Evolutionary conservation across 768 basidiomycete genomes (phyloP).

Genomic region (Exsudoporus frostii): DNA sequence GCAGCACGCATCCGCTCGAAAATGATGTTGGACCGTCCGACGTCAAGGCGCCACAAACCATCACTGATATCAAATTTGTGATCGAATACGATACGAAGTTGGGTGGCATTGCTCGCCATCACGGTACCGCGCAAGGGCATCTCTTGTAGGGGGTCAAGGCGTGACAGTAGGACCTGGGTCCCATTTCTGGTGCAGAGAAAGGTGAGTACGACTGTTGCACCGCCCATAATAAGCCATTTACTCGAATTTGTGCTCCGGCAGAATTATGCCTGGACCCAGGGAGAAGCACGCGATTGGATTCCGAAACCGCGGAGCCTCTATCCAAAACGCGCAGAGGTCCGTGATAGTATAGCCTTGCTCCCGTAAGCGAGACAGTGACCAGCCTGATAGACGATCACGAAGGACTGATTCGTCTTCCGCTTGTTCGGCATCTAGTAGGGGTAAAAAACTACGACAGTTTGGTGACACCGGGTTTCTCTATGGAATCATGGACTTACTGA

Average conservation of each 20-base stretch:
- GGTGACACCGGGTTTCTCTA: neutral
- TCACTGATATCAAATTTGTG: slow-evolving; percentile 43
- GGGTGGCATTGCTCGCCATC: slow-evolving; percentile 45
- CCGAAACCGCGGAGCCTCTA: slow-evolving; percentile 59
- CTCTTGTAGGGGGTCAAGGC: slow-evolving; percentile 58
- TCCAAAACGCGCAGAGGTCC: slow-evolving; percentile 64
- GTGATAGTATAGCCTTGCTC: slow-evolving; percentile 75
- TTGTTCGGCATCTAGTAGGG: slow-evolving; percentile 56
- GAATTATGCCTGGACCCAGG: slow-evolving; percentile 55
- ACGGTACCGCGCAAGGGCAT: slow-evolving; percentile 53
- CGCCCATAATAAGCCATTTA: slow-evolving; percentile 33
- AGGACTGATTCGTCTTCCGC: slow-evolving; percentile 58
- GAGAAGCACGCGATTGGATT: slow-evolving; percentile 64
- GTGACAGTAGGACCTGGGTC: slow-evolving; percentile 62
- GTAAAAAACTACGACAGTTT: slow-evolving; percentile 41
- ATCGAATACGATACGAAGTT: slow-evolving; percentile 57
- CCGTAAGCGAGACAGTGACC: slow-evolving; percentile 57
- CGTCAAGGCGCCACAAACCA: slow-evolving; percentile 64
- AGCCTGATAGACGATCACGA: slow-evolving; percentile 61
- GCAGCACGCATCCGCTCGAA: slow-evolving; percentile 70
- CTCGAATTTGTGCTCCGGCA: slow-evolving; percentile 73
- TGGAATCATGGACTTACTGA: slow-evolving; percentile 38
- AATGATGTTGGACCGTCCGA: slow-evolving; percentile 64
- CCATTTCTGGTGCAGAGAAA: slow-evolving; percentile 53
- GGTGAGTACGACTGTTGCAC: neutral